Evolutionary conservation across 78 protist genomes (phyloP).

Genomic region (Dictyostelium capitatum): DNA sequence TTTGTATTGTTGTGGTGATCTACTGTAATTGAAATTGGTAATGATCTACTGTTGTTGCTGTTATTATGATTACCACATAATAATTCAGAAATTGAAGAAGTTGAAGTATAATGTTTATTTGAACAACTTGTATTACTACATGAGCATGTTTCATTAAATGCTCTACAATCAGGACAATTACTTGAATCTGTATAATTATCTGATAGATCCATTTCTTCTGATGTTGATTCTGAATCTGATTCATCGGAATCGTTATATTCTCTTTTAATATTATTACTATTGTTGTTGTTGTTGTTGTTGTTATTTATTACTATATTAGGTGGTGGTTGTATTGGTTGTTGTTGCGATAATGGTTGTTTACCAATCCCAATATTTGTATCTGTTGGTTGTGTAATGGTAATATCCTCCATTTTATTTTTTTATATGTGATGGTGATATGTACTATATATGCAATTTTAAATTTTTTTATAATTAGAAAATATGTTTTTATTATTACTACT

Average conservation of each 20-base stretch:
- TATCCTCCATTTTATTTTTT: not conserved
- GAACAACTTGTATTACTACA: constrained; percentile 24
- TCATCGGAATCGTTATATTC: not conserved
- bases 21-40: not conserved
- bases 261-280: not conserved
- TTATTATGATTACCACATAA: not conserved
- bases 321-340: too few relatives aligned
- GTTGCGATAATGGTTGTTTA: not conserved
- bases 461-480: too few relatives aligned
- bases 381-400: too few relatives aligned
- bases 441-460: too few relatives aligned
- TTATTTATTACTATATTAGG: too few relatives aligned
- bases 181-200: constrained; percentile 23
- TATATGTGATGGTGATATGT: too few relatives aligned
- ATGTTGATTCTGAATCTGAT: constrained; percentile 12
- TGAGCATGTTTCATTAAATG: constrained; percentile 2
- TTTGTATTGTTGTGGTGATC: not conserved
- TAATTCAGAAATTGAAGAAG: not conserved
- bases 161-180: constrained; percentile 14
- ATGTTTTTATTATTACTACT: too few relatives aligned
- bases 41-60: not conserved
- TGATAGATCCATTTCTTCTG: constrained; percentile 21
- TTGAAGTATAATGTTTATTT: constrained; percentile 24
- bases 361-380: not conserved
- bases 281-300: not conserved